These are phyloP conservation scores for Trichoderma lentiforme DNA, from an alignment of 2,329 filamentous ascomycete genomes.

Conservation along the genomic window DNA sequence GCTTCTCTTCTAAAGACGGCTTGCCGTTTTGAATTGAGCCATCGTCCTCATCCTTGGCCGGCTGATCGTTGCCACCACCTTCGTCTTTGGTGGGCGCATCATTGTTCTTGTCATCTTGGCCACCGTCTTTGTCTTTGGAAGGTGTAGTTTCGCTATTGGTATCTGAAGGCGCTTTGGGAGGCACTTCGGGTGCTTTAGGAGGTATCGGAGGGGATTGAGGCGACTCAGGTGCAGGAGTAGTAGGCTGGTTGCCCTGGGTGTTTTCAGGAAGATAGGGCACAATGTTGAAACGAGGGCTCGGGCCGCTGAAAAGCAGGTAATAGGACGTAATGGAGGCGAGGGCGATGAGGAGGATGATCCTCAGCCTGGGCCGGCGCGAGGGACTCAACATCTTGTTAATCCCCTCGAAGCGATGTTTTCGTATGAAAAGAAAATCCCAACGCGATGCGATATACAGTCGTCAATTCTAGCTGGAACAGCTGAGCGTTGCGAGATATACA, in stretches of 20 bases:
- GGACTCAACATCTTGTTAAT: constrained; percentile 35
- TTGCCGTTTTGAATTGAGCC: constrained; percentile 14
- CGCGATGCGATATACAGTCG: not conserved
- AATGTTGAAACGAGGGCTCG: constrained; percentile 33
- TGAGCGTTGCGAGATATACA: not conserved
- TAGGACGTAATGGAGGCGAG: constrained; percentile 42
- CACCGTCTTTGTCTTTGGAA: not conserved
- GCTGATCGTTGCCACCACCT: not conserved
- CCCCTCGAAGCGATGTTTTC: constrained; percentile 6
- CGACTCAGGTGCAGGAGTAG: not conserved
- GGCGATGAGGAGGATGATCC: constrained; percentile 40
- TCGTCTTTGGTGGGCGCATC: not conserved
- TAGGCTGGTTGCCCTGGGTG: not conserved
- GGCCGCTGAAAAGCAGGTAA: constrained; percentile 40
- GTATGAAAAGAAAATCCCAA: not conserved
- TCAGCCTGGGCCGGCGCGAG: constrained; percentile 38
- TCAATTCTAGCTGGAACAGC: not conserved
- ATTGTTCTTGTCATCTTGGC: not conserved
- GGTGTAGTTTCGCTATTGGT: not conserved
- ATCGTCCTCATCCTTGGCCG: constrained; percentile 13
- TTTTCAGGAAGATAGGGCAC: constrained; percentile 31
- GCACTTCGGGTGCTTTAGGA: not conserved
- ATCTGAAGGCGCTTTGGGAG: not conserved
- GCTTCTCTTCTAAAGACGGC: not conserved
- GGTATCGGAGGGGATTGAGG: not conserved